Evolutionary conservation across 1,284 basidiomycete species (phyloP).

Genomic region (Ceratobasidium sp.): DNA sequence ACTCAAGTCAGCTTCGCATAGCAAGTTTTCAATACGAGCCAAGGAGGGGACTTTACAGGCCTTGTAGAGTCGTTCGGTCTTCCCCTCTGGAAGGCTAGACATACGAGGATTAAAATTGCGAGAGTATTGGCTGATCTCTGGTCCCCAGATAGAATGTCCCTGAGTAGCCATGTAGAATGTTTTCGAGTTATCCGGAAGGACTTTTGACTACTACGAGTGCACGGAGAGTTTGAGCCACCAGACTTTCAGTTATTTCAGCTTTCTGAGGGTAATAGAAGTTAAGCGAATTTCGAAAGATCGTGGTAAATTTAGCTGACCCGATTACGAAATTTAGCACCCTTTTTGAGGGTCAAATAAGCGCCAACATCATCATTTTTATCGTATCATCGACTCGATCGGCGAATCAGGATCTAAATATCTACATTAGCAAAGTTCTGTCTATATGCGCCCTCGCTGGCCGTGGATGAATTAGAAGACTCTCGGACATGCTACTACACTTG

Average conservation of each 20-base stretch:
- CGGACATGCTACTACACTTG: too few species aligned
- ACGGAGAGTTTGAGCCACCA: background rate
- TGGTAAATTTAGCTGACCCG: too few species aligned
- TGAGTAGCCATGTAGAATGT: background rate
- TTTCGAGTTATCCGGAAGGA: background rate
- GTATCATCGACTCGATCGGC: too few species aligned
- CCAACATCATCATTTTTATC: too few species aligned
- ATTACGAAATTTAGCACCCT: too few species aligned
- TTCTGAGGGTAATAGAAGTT: too few species aligned
- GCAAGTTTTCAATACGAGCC: background rate
- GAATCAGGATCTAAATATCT: too few species aligned
- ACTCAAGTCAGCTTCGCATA: background rate
- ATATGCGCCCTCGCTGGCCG: too few species aligned
- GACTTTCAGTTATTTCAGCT: background rate
- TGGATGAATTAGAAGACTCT: too few species aligned
- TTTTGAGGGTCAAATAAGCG: too few species aligned
- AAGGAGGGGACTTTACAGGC: background rate
- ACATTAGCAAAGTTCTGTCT: too few species aligned
- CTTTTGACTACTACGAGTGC: background rate
- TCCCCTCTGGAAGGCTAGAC: background rate
- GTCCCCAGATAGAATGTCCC: background rate
- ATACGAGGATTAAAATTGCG: background rate
- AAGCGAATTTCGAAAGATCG: too few species aligned
- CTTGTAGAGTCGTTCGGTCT: background rate
- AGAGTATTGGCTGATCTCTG: background rate